Base-by-base conservation (phyloP, 2,329 filamentous ascomycete species). In the Thelonectria olida region DNA sequence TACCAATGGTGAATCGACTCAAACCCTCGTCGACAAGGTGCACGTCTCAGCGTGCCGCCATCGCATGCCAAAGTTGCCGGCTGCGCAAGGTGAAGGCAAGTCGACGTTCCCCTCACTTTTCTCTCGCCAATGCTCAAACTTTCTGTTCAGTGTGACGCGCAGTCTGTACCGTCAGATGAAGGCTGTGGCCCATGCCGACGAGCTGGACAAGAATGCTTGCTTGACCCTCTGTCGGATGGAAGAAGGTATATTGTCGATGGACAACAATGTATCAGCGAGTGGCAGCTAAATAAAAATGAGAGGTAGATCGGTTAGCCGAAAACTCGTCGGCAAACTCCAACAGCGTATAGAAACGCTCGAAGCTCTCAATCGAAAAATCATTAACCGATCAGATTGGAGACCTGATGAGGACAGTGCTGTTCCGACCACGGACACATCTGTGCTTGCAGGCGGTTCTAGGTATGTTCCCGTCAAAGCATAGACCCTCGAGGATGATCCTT, bases 321-420 rank as follows among this genome's bases (percentile, higher is more conserved):
- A 58, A 17, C 31, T 62, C n/a, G 60, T 62, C 5, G 45, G 59
- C 39, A 59, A 54, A 15, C 51, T 62, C 10, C 60, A 62, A n/a
- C 60, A 58, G 28, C 60, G 60, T 15, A 62, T 62, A 51, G 60
- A 62, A 20, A 58, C 44, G 9, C 60, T 62, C 7, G 60, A 62
- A n/a, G 60, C 60, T 34, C 49, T 51, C 9, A 62, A 51, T 25
- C 44, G 50, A 17, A 39, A 50, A 7, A n/a, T 31, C 1, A 10
- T 7, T 15, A 25, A 22, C 27, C 23, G 9, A 34, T 13, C 20
- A 19, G 47, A 10, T 19, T 56, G 27, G 28, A 17, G 25, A 52
- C 22, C 8, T n/a, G 28, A 49, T 9, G 52, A 57, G 28, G 39
- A 42, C 17, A 39, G 17, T 17, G 8, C 34, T 12, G 20, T 15